A percentile compares a stretch with the other conserved stretches of the same genome.
phyloP scores from a whole-genome alignment of 139 green algal species.

The Chlorella sp. region DNA sequence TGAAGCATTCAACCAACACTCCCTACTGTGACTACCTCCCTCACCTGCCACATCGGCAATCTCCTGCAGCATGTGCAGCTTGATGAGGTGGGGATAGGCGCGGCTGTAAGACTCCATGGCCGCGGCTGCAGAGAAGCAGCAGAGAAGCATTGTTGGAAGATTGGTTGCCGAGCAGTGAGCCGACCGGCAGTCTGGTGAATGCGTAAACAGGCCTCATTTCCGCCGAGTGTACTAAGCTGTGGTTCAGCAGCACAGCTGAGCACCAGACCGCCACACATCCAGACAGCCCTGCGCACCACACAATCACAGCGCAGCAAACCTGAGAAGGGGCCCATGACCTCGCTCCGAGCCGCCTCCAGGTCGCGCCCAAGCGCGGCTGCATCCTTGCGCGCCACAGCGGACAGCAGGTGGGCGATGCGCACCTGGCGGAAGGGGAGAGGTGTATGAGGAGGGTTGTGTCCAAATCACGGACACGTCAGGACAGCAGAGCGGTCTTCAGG shows the following conservation, averaged over 20 bases:
- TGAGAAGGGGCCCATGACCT: slow-evolving; percentile 78
- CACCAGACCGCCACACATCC: too few relatives aligned
- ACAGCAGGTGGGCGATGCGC: slow-evolving; percentile 70
- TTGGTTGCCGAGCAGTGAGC: too few relatives aligned
- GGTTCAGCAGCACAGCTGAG: too few relatives aligned
- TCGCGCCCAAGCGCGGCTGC: slow-evolving; percentile 43
- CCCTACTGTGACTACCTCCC: neutral
- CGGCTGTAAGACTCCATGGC: slow-evolving; percentile 89
- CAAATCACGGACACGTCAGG: too few relatives aligned
- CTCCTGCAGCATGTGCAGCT: slow-evolving; percentile 89
- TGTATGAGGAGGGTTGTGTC: too few relatives aligned
- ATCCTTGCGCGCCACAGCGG: slow-evolving; percentile 55
- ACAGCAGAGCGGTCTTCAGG: too few relatives aligned
- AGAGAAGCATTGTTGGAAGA: too few relatives aligned
- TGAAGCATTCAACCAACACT: too few relatives aligned
- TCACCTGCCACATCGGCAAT: slow-evolving; percentile 46
- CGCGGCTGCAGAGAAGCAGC: slow-evolving; percentile 57
- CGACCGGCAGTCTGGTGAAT: too few relatives aligned
- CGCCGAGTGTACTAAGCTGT: too few relatives aligned
- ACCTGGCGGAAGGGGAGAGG: slow-evolving; percentile 39
- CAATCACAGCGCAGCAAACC: neutral
- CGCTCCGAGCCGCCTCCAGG: slow-evolving; percentile 58
- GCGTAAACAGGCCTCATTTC: too few relatives aligned
- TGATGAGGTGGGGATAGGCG: slow-evolving; percentile 88
- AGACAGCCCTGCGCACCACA: too few relatives aligned